Percentiles rank a stretch among this genome's conserved stretches.
Conservation (phyloP, 768 basidiomycete species). For the Floccularia luteovirens region DNA sequence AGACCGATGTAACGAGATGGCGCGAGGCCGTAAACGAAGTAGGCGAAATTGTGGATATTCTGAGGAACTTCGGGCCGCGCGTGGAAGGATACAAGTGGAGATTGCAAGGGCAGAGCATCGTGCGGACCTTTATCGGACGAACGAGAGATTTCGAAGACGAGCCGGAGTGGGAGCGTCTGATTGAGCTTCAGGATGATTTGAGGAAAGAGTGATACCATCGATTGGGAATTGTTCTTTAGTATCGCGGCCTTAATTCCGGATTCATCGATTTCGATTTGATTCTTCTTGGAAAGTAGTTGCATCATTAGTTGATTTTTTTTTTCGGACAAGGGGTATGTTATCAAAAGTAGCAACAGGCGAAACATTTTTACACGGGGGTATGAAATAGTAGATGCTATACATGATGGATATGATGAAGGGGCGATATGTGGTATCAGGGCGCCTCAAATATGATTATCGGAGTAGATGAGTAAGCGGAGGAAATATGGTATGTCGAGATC, state of each 20-base stretch:
- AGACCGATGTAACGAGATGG: constrained; percentile 64
- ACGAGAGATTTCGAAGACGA: constrained; percentile 88
- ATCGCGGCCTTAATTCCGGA: constrained; percentile 11
- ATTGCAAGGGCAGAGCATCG: constrained; percentile 78
- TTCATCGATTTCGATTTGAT: constrained; percentile 5
- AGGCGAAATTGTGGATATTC: constrained; percentile 74
- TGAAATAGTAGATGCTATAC: too few relatives aligned
- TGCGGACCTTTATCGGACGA: constrained; percentile 84
- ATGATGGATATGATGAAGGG: too few relatives aligned
- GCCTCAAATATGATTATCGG: too few relatives aligned
- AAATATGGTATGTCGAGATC: background rate
- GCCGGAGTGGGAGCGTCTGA: constrained; percentile 70
- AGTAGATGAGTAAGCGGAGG: too few relatives aligned
- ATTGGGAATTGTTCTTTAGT: background rate
- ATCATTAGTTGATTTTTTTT: too few relatives aligned
- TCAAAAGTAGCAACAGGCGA: background rate
- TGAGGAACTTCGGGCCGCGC: constrained; percentile 77
- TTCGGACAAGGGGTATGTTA: too few relatives aligned
- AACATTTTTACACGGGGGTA: background rate
- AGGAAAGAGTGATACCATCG: constrained; percentile 22
- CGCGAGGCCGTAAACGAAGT: constrained; percentile 72
- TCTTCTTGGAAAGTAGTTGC: too few relatives aligned
- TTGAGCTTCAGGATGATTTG: constrained; percentile 59
- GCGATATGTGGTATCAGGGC: too few relatives aligned
- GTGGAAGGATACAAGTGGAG: constrained; percentile 63